A percentile compares a stretch with the other conserved stretches of the same genome.
These are phyloP conservation scores for Cystobasidium sp. DNA, from an alignment of 1,284 basidiomycete genomes.

Conservation along the genomic window DNA sequence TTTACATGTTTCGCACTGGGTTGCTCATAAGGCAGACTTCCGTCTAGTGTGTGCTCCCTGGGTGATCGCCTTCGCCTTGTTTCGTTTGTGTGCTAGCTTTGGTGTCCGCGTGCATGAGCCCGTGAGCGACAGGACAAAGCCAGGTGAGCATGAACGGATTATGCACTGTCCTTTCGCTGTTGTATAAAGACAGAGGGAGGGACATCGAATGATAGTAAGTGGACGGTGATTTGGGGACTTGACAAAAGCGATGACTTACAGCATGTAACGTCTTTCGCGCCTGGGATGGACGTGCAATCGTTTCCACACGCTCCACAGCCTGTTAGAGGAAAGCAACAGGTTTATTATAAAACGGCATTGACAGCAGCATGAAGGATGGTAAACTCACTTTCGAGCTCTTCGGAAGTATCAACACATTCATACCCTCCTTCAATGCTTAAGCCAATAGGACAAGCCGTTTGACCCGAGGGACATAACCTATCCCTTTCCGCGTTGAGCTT, in stretches of 20 bases:
- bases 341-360: too few relatives aligned
- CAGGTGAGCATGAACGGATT: not conserved
- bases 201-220: not conserved
- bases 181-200: not conserved
- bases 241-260: not conserved
- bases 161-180: conserved; percentile 4
- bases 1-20: too few relatives aligned
- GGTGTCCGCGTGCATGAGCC: not conserved
- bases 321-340: not conserved
- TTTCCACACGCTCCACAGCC: conserved; percentile 24
- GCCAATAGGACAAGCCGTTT: conserved; percentile 2
- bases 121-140: not conserved
- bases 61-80: not conserved
- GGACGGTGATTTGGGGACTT: not conserved
- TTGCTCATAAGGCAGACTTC: too few relatives aligned
- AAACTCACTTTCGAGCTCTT: conserved; percentile 20
- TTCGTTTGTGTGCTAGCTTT: not conserved
- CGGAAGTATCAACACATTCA: conserved; percentile 23
- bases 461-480: conserved; percentile 9
- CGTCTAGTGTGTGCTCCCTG: not conserved
- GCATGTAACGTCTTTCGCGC: conserved; percentile 12
- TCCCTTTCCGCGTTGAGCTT: not conserved
- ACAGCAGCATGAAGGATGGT: not conserved
- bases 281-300: conserved; percentile 7
- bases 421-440: conserved; percentile 1